Conservation (phyloP, 2,329 filamentous ascomycete species). For the Colletotrichum higginsianum region DNA sequence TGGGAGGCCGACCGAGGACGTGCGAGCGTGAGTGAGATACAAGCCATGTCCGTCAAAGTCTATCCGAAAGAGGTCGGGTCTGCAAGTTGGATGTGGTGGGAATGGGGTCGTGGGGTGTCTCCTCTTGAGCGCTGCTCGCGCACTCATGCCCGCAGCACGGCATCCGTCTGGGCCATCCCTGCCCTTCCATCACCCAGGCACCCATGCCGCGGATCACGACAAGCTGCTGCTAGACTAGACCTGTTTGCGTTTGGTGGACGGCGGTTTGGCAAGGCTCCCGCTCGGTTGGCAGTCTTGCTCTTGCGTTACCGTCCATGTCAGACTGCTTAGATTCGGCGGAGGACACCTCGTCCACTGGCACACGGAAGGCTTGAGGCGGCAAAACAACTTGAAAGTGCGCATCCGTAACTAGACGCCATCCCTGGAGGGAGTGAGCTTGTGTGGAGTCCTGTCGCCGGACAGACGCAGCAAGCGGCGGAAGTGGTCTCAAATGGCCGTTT, state of each 20-base stretch:
- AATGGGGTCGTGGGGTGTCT: conserved; percentile 4
- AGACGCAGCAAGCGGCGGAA: conserved; percentile 9
- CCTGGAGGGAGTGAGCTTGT: conserved; percentile 6
- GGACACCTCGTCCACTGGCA: not conserved
- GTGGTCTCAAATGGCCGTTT: conserved; percentile 29
- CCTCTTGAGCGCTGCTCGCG: conserved; percentile 29
- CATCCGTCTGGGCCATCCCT: conserved; percentile 23
- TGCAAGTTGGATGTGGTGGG: conserved; percentile 29
- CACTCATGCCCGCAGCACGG: conserved; percentile 26
- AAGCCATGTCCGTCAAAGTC: conserved; percentile 16
- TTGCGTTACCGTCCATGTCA: conserved; percentile 12
- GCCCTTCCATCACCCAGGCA: conserved; percentile 20
- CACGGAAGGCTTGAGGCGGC: not conserved
- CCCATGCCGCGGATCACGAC: conserved; percentile 31
- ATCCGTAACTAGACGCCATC: conserved; percentile 32
- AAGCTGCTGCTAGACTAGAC: conserved; percentile 24
- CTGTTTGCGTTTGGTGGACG: conserved; percentile 30
- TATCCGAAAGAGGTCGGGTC: conserved; percentile 10
- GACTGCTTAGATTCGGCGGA: conserved; percentile 5
- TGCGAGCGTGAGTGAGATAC: conserved; percentile 21
- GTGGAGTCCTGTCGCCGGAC: conserved; percentile 12
- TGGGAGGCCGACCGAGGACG: conserved; percentile 35
- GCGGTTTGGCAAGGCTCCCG: conserved; percentile 13
- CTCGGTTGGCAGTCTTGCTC: not conserved
- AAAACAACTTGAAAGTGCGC: conserved; percentile 10